Base-by-base conservation (phyloP, 2,329 filamentous ascomycete species). In the Verticillium albo-atrum region DNA sequence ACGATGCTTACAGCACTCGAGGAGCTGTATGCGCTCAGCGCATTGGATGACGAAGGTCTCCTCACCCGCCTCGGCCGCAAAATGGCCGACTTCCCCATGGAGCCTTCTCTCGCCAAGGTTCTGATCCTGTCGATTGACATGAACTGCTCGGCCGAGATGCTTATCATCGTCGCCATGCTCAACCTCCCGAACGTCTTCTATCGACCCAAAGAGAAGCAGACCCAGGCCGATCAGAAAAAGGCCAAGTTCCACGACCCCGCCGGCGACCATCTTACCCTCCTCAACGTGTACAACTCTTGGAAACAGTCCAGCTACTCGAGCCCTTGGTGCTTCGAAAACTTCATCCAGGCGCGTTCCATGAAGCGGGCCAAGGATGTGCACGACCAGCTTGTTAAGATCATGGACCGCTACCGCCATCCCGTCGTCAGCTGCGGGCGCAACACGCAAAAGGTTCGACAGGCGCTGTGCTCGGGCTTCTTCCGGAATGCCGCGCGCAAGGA, bases 21-120 rank as follows among this genome's bases (percentile, higher is more conserved):
- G 75, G 95, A 98, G 71, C 81, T 99, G 0, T 99, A 99, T 70
- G 92, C 92, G 1, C 79, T 99, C 12, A 92, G 89, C 3, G 94
- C 94, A 0, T 81, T 99, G 0, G 95, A 99, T 64, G 94, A 99
- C 68, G 95, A 99, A 81, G 95, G 95, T 15, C 82, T 99, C 0
- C 79, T 99, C 2, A 99, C 95, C 0, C 87, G 95, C 6, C 82
- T 97, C 1, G 95, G 95, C 7, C 87, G 95, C 53, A 96, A 97
- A 73, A 98, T 99, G 94, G 93, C 95, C 12, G 94, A 99, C 70
- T 98, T 98, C 73, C 95, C 95, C 0, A 98, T 98, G 92, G 93
- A 98, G 60, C 95, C 95, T 0, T 87, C 91, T 0, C 82, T 98
- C 1, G 91, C 93, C 57, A 99, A 98, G 73, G 88, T 92, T 0